phyloP scores from a whole-genome alignment of 495 filamentous ascomycete genomes.

The Xylaria cubensis region DNA sequence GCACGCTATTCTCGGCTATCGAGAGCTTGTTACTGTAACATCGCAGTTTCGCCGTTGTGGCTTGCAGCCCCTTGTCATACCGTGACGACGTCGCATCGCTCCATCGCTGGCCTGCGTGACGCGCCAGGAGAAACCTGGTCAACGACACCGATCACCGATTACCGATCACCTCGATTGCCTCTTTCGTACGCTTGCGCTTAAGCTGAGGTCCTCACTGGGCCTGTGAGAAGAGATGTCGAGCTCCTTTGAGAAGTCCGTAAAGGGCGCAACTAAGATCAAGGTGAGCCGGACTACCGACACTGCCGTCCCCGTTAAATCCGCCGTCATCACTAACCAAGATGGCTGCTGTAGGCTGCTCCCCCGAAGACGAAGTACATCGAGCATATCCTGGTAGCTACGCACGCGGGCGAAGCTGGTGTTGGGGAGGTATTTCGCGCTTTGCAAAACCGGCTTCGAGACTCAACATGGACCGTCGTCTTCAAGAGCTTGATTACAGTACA shows the following conservation, averaged over 20 bases:
- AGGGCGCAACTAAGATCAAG: constrained; percentile 94
- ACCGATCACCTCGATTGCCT: neutral
- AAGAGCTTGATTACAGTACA: constrained; percentile 95
- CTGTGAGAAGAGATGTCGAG: constrained; percentile 65
- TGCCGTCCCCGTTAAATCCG: constrained; percentile 16
- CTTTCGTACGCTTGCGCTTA: constrained; percentile 2
- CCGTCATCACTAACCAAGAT: constrained; percentile 30
- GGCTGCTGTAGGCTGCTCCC: constrained; percentile 74
- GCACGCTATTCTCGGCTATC: neutral
- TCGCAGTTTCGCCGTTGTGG: constrained; percentile 1
- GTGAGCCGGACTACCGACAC: constrained; percentile 51
- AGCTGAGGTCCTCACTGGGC: neutral
- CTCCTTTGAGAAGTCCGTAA: constrained; percentile 91
- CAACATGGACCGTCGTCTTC: constrained; percentile 97
- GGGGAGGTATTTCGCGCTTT: constrained; percentile 94
- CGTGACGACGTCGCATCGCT: constrained; percentile 22
- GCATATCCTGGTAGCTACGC: constrained; percentile 93
- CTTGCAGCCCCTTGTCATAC: constrained; percentile 19
- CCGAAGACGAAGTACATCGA: constrained; percentile 99
- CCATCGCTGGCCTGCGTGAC: constrained; percentile 12
- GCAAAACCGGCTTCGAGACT: constrained; percentile 86
- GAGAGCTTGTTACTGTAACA: neutral
- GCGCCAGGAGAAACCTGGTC: neutral
- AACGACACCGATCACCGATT: constrained; percentile 3
- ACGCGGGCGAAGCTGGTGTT: constrained; percentile 92